Conservation (phyloP, 345 rosid genomes). For the Populus davidiana region DNA sequence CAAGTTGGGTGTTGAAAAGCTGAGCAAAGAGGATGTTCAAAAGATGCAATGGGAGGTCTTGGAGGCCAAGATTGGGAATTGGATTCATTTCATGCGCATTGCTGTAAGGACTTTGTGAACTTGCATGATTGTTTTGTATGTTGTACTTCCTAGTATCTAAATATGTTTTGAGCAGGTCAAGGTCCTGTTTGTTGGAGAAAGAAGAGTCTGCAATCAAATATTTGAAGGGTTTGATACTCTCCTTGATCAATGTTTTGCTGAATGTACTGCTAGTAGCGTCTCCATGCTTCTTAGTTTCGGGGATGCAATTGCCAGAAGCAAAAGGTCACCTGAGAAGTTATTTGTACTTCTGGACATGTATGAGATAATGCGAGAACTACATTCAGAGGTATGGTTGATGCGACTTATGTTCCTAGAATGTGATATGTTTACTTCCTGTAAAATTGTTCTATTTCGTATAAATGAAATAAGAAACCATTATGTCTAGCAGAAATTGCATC, state of each 20-base stretch:
- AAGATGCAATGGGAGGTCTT: slow-evolving; percentile 97
- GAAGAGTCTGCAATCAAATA: slow-evolving; percentile 88
- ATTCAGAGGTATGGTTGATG: slow-evolving; percentile 66
- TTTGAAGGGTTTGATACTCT: slow-evolving; percentile 83
- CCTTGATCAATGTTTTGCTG: slow-evolving; percentile 89
- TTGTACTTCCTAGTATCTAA: slow-evolving; percentile 13
- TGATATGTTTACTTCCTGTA: background rate
- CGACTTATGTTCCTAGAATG: background rate
- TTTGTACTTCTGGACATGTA: slow-evolving; percentile 98
- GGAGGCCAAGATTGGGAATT: slow-evolving; percentile 95
- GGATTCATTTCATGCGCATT: slow-evolving; percentile 99
- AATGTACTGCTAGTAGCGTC: slow-evolving; percentile 75
- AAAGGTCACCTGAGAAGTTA: slow-evolving; percentile 94
- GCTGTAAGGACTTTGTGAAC: slow-evolving; percentile 58
- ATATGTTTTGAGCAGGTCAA: slow-evolving; percentile 60
- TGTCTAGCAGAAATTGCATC: background rate
- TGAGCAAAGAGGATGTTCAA: slow-evolving; percentile 95
- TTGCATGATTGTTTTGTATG: background rate
- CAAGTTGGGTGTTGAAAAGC: slow-evolving; percentile 92
- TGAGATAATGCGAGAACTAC: slow-evolving; percentile 96
- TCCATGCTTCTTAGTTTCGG: slow-evolving; percentile 97
- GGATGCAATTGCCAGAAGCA: slow-evolving; percentile 96
- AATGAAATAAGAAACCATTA: background rate
- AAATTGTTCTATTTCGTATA: background rate
- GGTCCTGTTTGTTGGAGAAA: slow-evolving; percentile 88